Evolutionary conservation across 2,329 filamentous ascomycete genomes (phyloP).

Genomic region (Penicillium rolfsii): DNA sequence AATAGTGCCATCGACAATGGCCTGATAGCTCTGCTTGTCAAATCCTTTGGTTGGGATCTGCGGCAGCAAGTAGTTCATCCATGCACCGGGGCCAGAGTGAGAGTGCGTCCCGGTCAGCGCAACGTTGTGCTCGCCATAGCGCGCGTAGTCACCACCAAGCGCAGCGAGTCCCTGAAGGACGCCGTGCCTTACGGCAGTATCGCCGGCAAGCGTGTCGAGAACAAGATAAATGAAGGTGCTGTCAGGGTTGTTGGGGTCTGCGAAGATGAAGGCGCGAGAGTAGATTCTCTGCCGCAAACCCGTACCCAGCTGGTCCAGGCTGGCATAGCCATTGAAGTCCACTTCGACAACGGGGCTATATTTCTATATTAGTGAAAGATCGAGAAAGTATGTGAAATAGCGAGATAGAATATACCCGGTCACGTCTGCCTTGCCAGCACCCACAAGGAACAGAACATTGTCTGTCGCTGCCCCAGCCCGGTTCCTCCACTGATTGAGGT

Average conservation of each 20-base stretch:
- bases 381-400: background rate
- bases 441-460: constrained; percentile 62
- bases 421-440: constrained; percentile 72
- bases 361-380: background rate
- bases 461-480: constrained; percentile 28
- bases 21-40: constrained; percentile 80
- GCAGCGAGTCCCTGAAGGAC: constrained; percentile 73
- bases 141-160: constrained; percentile 71
- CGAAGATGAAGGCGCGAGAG: constrained; percentile 87
- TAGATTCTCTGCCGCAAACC: constrained; percentile 87
- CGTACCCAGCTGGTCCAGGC: constrained; percentile 77
- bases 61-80: constrained; percentile 91
- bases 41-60: constrained; percentile 90
- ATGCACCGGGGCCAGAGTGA: constrained; percentile 87
- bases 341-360: constrained; percentile 80
- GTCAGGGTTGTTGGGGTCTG: constrained; percentile 63
- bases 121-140: constrained; percentile 79
- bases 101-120: constrained; percentile 92
- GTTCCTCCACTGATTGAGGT: constrained; percentile 30
- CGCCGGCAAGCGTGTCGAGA: constrained; percentile 82
- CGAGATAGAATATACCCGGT: constrained; percentile 58
- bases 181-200: constrained; percentile 86
- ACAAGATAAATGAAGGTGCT: constrained; percentile 86
- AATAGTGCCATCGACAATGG: constrained; percentile 83
- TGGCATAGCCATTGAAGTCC: constrained; percentile 90